Evolutionary conservation across 306 rosid genomes (phyloP).

Genomic region (Quercus engelmannii): DNA sequence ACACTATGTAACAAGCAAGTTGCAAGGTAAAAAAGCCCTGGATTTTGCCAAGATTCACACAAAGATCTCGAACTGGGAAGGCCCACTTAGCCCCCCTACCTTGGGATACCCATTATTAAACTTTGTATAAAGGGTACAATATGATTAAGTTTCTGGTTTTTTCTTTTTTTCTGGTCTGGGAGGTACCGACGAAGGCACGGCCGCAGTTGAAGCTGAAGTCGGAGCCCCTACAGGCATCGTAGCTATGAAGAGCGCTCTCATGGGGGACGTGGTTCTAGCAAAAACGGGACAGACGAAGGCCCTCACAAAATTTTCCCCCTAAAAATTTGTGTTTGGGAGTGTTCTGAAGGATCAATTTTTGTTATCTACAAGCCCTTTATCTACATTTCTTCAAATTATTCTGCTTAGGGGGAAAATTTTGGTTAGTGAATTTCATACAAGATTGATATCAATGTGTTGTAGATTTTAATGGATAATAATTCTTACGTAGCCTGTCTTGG

Average conservation of each 20-base stretch:
- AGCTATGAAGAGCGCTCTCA: constrained; percentile 65
- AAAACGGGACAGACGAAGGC: constrained; percentile 1
- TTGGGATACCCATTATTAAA: constrained; percentile 30
- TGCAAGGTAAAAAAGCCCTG: constrained; percentile 81
- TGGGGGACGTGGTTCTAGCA: constrained; percentile 41
- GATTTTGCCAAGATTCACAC: constrained; percentile 72
- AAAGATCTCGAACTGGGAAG: constrained; percentile 27
- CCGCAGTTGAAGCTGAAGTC: constrained; percentile 54
- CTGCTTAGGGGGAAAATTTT: too few relatives aligned
- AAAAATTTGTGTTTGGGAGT: too few relatives aligned
- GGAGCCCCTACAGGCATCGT: constrained; percentile 66
- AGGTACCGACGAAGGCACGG: constrained; percentile 33
- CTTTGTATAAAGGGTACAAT: background rate
- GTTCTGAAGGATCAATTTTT: too few relatives aligned
- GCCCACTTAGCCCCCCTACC: constrained; percentile 29
- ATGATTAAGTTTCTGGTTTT: constrained; percentile 2
- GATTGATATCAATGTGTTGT: too few relatives aligned
- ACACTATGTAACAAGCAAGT: constrained; percentile 82
- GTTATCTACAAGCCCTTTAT: too few relatives aligned
- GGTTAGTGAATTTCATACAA: too few relatives aligned
- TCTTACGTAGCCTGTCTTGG: too few relatives aligned
- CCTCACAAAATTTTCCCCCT: too few relatives aligned
- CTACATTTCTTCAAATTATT: too few relatives aligned
- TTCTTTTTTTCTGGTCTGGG: constrained; percentile 23
- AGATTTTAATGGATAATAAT: too few relatives aligned